Conservation (phyloP, 23 red algal genomes). For the Cyanidium caldarium region DNA sequence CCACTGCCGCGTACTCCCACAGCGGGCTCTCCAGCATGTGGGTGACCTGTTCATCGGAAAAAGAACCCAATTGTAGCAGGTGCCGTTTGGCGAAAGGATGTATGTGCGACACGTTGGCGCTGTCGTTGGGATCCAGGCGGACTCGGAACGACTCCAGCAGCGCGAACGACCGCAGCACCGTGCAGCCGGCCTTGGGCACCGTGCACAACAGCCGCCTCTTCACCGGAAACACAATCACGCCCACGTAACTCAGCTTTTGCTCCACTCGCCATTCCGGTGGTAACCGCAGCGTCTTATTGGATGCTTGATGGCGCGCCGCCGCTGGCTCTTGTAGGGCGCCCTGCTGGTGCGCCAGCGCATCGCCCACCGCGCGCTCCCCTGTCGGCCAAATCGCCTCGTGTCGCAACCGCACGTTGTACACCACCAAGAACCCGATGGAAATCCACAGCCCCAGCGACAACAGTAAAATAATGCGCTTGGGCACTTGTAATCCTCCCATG, state of each 20-base stretch:
- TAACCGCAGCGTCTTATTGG: background rate
- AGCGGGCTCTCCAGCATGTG: background rate
- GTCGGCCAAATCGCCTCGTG: no score
- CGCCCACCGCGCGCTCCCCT: no score
- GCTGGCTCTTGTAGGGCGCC: no score
- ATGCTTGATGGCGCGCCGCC: no score
- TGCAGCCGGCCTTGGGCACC: background rate
- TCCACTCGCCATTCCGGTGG: background rate
- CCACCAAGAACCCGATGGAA: no score
- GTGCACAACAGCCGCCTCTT: background rate
- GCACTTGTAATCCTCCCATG: no score
- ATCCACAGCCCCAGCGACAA: no score
- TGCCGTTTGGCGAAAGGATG: background rate
- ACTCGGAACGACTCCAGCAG: background rate
- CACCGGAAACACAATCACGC: background rate
- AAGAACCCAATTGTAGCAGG: background rate
- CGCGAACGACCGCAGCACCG: background rate
- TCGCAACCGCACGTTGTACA: no score
- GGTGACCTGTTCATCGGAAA: background rate
- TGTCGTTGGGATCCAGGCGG: background rate
- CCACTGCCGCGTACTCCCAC: background rate
- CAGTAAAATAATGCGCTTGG: no score
- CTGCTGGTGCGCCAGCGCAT: no score
- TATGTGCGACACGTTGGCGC: background rate
- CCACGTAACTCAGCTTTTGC: slow-evolving; percentile 4